Percentiles rank a stretch among this genome's conserved stretches.
Conservation (phyloP, 768 basidiomycete species). For the Leccinellum luteum region DNA sequence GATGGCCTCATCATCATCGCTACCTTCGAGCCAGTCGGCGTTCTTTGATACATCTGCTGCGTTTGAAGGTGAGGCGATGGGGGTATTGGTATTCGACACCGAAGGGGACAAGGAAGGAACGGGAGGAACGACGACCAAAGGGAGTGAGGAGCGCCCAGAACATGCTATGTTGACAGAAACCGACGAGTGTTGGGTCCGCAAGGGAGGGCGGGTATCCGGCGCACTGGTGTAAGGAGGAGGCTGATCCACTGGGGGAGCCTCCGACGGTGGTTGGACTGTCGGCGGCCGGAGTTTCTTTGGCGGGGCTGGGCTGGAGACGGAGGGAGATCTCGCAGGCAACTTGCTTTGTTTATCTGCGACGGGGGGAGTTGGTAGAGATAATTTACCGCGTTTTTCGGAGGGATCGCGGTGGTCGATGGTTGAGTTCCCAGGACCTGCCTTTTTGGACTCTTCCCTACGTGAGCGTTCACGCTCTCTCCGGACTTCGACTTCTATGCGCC, state of each 20-base stretch:
- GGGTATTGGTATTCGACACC: constrained; percentile 35
- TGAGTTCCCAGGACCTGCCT: constrained; percentile 35
- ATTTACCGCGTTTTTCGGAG: constrained; percentile 47
- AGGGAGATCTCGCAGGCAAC: constrained; percentile 18
- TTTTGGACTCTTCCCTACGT: constrained; percentile 68
- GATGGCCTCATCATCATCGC: constrained; percentile 88
- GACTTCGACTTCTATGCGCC: constrained; percentile 80
- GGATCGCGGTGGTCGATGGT: constrained; percentile 40
- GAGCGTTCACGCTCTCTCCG: constrained; percentile 70
- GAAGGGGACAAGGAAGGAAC: constrained; percentile 35
- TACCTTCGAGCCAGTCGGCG: constrained; percentile 72
- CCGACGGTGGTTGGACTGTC: constrained; percentile 21
- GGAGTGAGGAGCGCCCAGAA: constrained; percentile 53
- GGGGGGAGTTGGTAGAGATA: constrained; percentile 50
- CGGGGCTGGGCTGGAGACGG: constrained; percentile 10
- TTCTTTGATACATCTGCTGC: constrained; percentile 47
- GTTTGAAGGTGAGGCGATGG: constrained; percentile 29
- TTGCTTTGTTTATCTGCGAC: constrained; percentile 30
- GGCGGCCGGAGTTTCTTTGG: constrained; percentile 29
- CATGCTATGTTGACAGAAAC: constrained; percentile 43
- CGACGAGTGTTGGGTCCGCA: constrained; percentile 41
- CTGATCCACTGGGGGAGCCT: constrained; percentile 40
- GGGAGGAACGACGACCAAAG: constrained; percentile 51
- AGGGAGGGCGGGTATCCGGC: constrained; percentile 30
- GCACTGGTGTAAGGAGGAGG: constrained; percentile 65